phyloP scores from a whole-genome alignment of 768 basidiomycete species.

The Phanerochaete sordida region DNA sequence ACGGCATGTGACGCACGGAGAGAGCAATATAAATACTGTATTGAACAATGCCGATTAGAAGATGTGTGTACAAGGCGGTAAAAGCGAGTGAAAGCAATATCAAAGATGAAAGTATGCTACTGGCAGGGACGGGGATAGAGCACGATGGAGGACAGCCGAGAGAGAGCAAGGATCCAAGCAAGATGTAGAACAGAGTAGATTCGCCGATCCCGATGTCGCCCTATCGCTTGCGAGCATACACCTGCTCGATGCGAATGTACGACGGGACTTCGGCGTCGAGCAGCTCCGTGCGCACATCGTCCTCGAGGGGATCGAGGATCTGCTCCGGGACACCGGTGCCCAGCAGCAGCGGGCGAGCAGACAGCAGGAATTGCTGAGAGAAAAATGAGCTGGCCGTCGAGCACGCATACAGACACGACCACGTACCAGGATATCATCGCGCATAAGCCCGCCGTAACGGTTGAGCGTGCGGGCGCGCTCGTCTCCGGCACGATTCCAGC shows the following conservation, averaged over 20 bases:
- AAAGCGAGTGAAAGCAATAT: too few relatives aligned
- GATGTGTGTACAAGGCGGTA: too few relatives aligned
- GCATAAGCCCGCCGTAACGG: conserved; percentile 42
- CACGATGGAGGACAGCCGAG: too few relatives aligned
- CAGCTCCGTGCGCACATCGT: conserved; percentile 48
- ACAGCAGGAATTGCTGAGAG: conserved; percentile 57
- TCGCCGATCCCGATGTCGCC: too few relatives aligned
- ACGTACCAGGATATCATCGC: conserved; percentile 57
- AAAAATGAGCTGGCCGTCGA: conserved; percentile 1
- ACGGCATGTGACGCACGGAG: too few relatives aligned
- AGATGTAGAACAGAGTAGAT: too few relatives aligned
- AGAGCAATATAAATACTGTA: too few relatives aligned
- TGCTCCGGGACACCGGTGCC: conserved; percentile 54
- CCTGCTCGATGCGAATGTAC: conserved; percentile 55
- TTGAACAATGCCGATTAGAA: too few relatives aligned
- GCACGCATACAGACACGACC: neutral
- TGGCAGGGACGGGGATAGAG: too few relatives aligned
- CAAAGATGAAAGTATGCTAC: too few relatives aligned
- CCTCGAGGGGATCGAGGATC: conserved; percentile 53
- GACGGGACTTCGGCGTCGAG: conserved; percentile 40
- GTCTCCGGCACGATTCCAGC: conserved; percentile 36
- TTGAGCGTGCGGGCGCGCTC: conserved; percentile 34
- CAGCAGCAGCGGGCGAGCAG: conserved; percentile 67
- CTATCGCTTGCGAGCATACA: conserved; percentile 51
- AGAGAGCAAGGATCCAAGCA: too few relatives aligned